These are phyloP conservation scores for Phaeosphaeria sp. DNA, from an alignment of 2,329 filamentous ascomycete genomes.

Conservation along the genomic window DNA sequence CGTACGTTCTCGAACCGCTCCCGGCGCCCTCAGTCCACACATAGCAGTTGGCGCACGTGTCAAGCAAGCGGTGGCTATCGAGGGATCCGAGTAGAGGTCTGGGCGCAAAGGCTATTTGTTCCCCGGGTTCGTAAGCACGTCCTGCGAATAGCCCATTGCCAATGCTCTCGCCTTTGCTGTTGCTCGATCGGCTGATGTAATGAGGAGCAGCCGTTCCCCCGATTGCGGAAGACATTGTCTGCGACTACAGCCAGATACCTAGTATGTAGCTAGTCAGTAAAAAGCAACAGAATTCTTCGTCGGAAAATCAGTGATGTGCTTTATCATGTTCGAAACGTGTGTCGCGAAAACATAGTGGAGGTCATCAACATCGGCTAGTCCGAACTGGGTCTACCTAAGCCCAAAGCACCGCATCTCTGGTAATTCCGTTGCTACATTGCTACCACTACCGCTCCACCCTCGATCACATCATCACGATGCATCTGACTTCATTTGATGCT, in stretches of 20 bases:
- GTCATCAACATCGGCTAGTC: background rate
- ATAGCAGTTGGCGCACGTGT: conserved; percentile 67
- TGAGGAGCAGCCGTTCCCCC: conserved; percentile 11
- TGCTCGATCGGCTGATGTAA: conserved; percentile 30
- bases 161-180: conserved; percentile 26
- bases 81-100: conserved; percentile 63
- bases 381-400: background rate
- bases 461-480: too few relatives aligned
- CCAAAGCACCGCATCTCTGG: background rate
- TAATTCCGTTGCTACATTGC: background rate
- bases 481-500: too few relatives aligned
- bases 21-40: conserved; percentile 47
- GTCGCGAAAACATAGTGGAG: background rate
- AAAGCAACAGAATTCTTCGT: background rate
- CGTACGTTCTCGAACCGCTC: conserved; percentile 41
- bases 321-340: background rate
- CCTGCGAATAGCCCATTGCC: conserved; percentile 65
- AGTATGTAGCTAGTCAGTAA: background rate
- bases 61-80: conserved; percentile 58
- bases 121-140: conserved; percentile 55
- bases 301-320: background rate
- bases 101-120: conserved; percentile 57
- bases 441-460: too few relatives aligned
- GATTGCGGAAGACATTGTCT: background rate
- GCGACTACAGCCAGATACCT: background rate